Conservation (phyloP, 768 basidiomycete genomes). For the Amanita rimosa region DNA sequence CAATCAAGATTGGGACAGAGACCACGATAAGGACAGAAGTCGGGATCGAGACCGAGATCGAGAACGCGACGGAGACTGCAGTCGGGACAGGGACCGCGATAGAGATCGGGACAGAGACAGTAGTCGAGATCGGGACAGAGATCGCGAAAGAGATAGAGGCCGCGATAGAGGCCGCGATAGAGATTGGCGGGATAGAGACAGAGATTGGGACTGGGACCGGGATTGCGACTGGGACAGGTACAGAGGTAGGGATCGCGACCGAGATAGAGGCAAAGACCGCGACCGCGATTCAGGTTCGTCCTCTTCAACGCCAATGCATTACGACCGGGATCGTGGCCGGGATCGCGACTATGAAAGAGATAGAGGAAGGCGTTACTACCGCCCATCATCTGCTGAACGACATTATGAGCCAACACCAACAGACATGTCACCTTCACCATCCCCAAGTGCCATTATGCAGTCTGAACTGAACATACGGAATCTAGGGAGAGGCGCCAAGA, state of each 20-base stretch:
- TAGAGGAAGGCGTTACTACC: not conserved
- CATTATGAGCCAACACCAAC: slow-evolving; percentile 5
- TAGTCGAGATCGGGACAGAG: slow-evolving; percentile 7
- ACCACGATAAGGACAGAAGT: slow-evolving; percentile 10
- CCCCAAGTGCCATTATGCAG: slow-evolving; percentile 13
- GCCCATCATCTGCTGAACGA: slow-evolving; percentile 1
- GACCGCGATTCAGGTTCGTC: slow-evolving; percentile 1
- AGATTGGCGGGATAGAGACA: slow-evolving; percentile 8
- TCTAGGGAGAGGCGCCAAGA: slow-evolving; percentile 10
- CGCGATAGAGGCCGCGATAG: slow-evolving; percentile 8
- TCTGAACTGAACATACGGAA: slow-evolving; percentile 3
- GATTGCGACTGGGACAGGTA: slow-evolving; percentile 4
- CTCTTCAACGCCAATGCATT: slow-evolving; percentile 3
- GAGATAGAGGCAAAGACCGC: slow-evolving; percentile 6
- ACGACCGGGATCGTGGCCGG: slow-evolving; percentile 1
- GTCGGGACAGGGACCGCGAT: slow-evolving; percentile 6
- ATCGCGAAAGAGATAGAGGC: slow-evolving; percentile 4
- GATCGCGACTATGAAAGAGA: slow-evolving; percentile 1
- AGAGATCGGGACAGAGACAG: slow-evolving; percentile 6
- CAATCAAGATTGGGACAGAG: slow-evolving; percentile 17
- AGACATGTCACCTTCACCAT: slow-evolving; percentile 20
- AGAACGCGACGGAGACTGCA: slow-evolving; percentile 4
- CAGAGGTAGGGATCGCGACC: slow-evolving; percentile 2
- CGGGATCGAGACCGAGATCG: slow-evolving; percentile 1
- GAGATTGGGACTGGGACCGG: slow-evolving; percentile 10